phyloP scores from a whole-genome alignment of 108 stramenopile genomes.

The Discostella pseudostelligera region DNA sequence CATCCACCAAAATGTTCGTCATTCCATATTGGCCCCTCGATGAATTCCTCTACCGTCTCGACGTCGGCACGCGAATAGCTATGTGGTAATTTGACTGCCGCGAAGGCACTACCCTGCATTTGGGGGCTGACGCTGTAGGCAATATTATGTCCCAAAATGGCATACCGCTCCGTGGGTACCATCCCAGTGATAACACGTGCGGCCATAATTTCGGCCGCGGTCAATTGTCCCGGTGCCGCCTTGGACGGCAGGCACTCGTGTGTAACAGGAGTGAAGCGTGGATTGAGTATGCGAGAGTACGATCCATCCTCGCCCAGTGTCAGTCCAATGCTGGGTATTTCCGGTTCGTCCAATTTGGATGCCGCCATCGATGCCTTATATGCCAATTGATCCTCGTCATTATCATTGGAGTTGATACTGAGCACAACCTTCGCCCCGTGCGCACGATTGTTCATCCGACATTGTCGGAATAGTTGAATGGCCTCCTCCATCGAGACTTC shows the following conservation, averaged over 20 bases:
- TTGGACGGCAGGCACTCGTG: constrained; percentile 88
- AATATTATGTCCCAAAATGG: constrained; percentile 92
- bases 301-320: constrained; percentile 83
- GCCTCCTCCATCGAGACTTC: constrained; percentile 67
- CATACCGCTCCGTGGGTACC: constrained; percentile 70
- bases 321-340: constrained; percentile 88
- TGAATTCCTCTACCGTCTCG: constrained; percentile 78
- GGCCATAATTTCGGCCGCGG: constrained; percentile 91
- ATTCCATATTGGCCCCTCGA: constrained; percentile 82
- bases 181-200: constrained; percentile 79
- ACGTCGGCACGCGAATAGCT: constrained; percentile 82
- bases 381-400: constrained; percentile 78
- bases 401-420: constrained; percentile 62
- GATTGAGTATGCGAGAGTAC: constrained; percentile 91
- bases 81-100: constrained; percentile 79
- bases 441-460: constrained; percentile 83
- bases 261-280: constrained; percentile 93
- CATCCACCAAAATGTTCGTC: constrained; percentile 84
- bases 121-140: constrained; percentile 93
- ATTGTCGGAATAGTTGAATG: constrained; percentile 78
- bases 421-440: constrained; percentile 91
- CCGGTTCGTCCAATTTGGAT: constrained; percentile 53
- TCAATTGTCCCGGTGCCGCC: constrained; percentile 97
- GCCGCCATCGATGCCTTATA: constrained; percentile 73
- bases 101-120: constrained; percentile 96